phyloP scores from a whole-genome alignment of 108 stramenopile genomes.

The Cyclotella baltica region DNA sequence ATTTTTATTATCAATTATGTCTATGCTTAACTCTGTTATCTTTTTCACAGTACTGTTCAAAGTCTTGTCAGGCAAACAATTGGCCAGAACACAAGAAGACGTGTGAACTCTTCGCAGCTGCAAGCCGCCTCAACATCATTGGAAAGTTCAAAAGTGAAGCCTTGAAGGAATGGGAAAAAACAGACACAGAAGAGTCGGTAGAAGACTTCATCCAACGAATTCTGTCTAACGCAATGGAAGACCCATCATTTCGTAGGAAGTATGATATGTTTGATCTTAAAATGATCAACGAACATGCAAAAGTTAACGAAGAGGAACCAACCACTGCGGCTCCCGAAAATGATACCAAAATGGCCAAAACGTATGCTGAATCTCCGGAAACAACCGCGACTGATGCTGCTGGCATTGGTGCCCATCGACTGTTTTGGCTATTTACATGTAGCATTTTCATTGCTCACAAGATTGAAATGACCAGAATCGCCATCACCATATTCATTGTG shows the following conservation, averaged over 20 bases:
- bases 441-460: background rate
- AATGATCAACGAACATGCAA: background rate
- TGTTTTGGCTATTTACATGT: background rate
- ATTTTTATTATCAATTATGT: too few species aligned
- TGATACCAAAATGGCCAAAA: too few species aligned
- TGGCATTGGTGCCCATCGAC: too few species aligned
- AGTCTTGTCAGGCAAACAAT: background rate
- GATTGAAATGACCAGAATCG: conserved; percentile 23
- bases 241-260: background rate
- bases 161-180: background rate
- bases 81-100: background rate
- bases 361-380: too few species aligned
- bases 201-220: background rate
- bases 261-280: conserved; percentile 1
- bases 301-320: too few species aligned
- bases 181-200: background rate
- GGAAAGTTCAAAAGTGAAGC: background rate
- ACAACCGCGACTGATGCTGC: too few species aligned
- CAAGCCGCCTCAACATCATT: background rate
- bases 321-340: too few species aligned
- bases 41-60: conserved; percentile 5
- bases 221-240: background rate
- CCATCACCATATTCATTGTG: conserved; percentile 35
- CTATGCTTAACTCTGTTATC: too few species aligned
- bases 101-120: background rate